Percentiles rank a stretch among this genome's conserved stretches.
phyloP scores from a whole-genome alignment of 176 grass and related monocot species.

The Oryza officinalis region DNA sequence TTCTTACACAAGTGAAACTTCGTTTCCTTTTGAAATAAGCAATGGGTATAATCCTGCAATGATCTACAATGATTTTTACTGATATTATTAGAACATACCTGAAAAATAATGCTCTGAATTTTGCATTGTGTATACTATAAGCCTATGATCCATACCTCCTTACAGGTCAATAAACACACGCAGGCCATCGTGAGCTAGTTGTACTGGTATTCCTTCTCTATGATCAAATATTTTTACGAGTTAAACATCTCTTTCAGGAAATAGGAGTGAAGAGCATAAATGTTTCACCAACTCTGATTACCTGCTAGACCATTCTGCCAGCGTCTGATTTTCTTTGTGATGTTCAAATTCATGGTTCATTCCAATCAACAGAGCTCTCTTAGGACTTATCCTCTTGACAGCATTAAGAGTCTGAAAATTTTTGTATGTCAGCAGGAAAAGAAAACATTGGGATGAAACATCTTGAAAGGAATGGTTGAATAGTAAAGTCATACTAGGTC shows the following conservation, averaged over 20 bases:
- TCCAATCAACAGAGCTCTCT: conserved; percentile 72
- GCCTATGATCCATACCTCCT: conserved; percentile 7
- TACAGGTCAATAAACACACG: conserved; percentile 40
- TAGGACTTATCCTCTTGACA: conserved; percentile 83
- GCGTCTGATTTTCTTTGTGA: conserved; percentile 62
- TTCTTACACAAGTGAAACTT: background rate
- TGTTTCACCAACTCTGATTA: conserved; percentile 7
- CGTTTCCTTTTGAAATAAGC: background rate
- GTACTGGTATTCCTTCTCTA: conserved; percentile 87
- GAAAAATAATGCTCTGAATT: background rate
- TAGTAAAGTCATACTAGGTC: background rate
- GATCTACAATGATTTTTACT: background rate
- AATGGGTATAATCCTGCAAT: background rate
- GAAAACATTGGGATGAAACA: background rate
- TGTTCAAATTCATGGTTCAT: conserved; percentile 92
- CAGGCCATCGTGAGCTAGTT: conserved; percentile 73
- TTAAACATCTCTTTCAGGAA: background rate
- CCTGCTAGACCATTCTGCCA: conserved; percentile 70
- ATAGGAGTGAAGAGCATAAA: background rate
- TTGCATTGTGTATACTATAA: background rate
- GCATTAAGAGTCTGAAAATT: conserved; percentile 60
- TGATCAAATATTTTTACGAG: background rate
- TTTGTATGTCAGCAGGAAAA: background rate
- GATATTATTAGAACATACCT: background rate
- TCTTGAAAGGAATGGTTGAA: background rate